Base-by-base conservation (phyloP, 2,329 filamentous ascomycete genomes). In the Pseudogymnoascus sp. region DNA sequence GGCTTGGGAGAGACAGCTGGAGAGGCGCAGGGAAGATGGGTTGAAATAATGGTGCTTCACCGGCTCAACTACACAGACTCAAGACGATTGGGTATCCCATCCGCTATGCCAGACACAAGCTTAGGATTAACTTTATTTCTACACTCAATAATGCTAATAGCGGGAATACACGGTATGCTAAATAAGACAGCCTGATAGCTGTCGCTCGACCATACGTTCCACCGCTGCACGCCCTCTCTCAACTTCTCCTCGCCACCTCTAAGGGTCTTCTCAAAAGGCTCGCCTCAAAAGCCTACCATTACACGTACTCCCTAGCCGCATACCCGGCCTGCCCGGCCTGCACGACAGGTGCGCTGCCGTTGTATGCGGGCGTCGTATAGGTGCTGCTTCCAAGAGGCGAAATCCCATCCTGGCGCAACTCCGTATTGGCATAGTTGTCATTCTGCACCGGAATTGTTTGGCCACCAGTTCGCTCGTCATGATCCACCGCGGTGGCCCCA, bases 401-500 rank as follows among this genome's bases (percentile, higher is more conserved):
- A 56, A 56, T 31, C 8, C 46, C 46, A 0, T 56, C 46, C 49
- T 56, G 49, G 49, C 12, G 49, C 9, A 14, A 18, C 49, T 34
- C 28, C 16, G 49, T 34, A 36, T 34, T 56, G 28, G n/a, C 16
- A 56, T 34, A 34, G 5, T 11, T 1, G 49, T 12, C 28, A 14
- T 56, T 56, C 49, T 56, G 49, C 34, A 18, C 28, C 9, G 49
- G 49, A 9, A 34, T 14, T 34, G n/a, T 34, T 34, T 56, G 49
- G 5, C 28, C 28, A 21, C 49, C 16, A 56, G 4, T 9, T 21
- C 5, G 11, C 8, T 56, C 49, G 16, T 34, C 11, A 56, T 56
- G 49, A 18, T 56, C 16, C 49, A 56, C 49, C 28, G 49, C 49
- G n/a, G 49, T 56, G 28, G n/a, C 49, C 49, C 49, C 49, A n/a